phyloP scores from a whole-genome alignment of 768 basidiomycete genomes.

The Hericium alpestre region DNA sequence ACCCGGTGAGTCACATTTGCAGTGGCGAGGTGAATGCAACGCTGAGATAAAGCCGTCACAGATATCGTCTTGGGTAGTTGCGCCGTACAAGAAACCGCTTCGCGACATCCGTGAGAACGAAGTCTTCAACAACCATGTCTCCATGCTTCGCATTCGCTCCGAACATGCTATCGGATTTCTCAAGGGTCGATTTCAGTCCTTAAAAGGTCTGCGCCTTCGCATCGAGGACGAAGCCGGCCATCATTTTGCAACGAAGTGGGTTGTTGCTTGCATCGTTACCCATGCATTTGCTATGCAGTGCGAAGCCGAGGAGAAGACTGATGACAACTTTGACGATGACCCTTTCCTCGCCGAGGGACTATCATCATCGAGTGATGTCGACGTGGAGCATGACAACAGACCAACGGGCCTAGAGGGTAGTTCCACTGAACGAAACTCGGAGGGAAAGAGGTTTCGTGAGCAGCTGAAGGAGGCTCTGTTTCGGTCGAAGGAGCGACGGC shows the following conservation, averaged over 20 bases:
- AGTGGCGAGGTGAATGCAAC: no score
- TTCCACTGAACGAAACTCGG: no score
- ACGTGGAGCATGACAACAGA: no score
- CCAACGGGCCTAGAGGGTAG: no score
- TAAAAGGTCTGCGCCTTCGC: conserved; percentile 20
- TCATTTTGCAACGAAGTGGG: conserved; percentile 23
- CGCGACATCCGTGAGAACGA: conserved; percentile 23
- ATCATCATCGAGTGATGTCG: not conserved
- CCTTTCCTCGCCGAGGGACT: conserved; percentile 17
- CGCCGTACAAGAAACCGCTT: conserved; percentile 19
- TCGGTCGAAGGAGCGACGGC: no score
- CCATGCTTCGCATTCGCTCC: conserved; percentile 24
- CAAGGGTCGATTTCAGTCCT: conserved; percentile 29
- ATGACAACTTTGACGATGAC: conserved; percentile 10
- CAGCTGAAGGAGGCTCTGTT: no score
- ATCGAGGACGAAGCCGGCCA: conserved; percentile 19
- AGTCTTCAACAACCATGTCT: conserved; percentile 26
- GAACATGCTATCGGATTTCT: conserved; percentile 31
- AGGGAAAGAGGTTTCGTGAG: no score
- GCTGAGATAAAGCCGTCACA: no score
- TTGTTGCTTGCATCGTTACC: conserved; percentile 20
- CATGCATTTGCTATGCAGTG: conserved; percentile 22
- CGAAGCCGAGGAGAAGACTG: conserved; percentile 18
- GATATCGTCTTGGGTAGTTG: conserved; percentile 16
- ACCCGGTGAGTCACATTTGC: conserved; percentile 21